Evolutionary conservation across 352 stramenopile species (phyloP), one percentile per base, ranked within the genome.

Genomic region (Globisporangium carolinianum): DNA sequence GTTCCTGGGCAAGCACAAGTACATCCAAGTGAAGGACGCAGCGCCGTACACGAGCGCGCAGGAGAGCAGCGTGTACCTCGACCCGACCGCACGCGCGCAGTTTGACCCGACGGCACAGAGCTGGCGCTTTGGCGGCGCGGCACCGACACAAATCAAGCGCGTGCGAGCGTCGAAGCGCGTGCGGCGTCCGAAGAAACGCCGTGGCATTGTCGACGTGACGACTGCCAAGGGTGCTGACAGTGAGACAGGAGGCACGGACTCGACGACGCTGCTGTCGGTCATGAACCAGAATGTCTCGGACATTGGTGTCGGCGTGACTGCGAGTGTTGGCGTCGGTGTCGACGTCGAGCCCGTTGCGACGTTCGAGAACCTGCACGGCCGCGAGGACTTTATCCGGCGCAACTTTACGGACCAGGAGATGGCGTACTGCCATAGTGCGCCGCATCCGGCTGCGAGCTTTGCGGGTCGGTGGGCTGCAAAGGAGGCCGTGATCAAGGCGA

Each of bases 401-500:
- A 96, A 96, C 76, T 96, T 96, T 65, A 96, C 86, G 24, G 71
- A 91, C 60, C 73, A 83, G 55, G 87, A 96, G 70, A 87, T 86
- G 66, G 76, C 73, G 48, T 95, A 95, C 68, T 96, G 87, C 76
- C 80, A 81, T 61, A 75, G 74, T 46, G 75, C 83, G 14, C 68
- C 84, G n/a, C 70, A 90, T 60, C 84, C 87, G n/a, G 83, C 84
- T 3, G 72, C 86, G 32, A 94, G 80, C 63, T 95, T 96, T 59
- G 87, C 87, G 0, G 87, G 83, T 52, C 86, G 86, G 17, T 96
- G 86, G 87, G 87, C 87, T 24, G 86, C 84, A 5, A 96, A 96
- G 68, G 86, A 96, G 57, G 87, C 87, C n/a, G 77, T 93, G 51
- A 82, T 95, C 65, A 96, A 96, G 72, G 85, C 87, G n/a, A 91